Percentiles rank a stretch among this genome's conserved stretches.
Conservation (phyloP, 73 alveolate species). For the Paramecium bursaria region DNA sequence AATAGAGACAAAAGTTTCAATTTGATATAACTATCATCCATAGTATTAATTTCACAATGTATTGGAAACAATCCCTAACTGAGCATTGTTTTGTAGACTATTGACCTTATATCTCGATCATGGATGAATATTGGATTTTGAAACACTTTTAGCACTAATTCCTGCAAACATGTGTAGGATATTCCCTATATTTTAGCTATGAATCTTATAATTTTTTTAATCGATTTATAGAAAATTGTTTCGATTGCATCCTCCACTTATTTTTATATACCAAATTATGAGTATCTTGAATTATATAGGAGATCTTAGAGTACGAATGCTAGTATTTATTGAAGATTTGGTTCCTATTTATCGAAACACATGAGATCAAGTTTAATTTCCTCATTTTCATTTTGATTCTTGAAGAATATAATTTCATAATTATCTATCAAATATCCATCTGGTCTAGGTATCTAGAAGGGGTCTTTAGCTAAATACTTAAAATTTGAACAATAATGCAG, state of each 20-base stretch:
- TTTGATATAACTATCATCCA: conserved; percentile 46
- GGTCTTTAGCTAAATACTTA: conserved; percentile 6
- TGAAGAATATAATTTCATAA: conserved; percentile 21
- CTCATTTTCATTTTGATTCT: neutral
- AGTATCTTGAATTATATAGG: neutral
- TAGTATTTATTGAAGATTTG: neutral
- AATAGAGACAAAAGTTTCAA: neutral
- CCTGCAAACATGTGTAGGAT: conserved; percentile 22
- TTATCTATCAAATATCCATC: neutral
- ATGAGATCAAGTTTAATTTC: neutral
- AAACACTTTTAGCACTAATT: conserved; percentile 22
- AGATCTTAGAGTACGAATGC: neutral
- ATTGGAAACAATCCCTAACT: conserved; percentile 2
- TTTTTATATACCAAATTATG: neutral
- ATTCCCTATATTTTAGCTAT: neutral
- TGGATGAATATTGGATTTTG: neutral
- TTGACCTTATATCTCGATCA: neutral
- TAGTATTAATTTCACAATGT: conserved; percentile 45
- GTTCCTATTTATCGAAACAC: neutral
- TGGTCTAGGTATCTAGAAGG: neutral
- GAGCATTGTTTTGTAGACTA: neutral
- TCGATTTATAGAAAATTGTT: neutral
- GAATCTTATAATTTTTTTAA: neutral
- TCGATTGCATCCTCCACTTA: neutral
- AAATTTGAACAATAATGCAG: conserved; percentile 27